Conservation (phyloP, 352 stramenopile genomes). For the Globisporangium alternatum region DNA sequence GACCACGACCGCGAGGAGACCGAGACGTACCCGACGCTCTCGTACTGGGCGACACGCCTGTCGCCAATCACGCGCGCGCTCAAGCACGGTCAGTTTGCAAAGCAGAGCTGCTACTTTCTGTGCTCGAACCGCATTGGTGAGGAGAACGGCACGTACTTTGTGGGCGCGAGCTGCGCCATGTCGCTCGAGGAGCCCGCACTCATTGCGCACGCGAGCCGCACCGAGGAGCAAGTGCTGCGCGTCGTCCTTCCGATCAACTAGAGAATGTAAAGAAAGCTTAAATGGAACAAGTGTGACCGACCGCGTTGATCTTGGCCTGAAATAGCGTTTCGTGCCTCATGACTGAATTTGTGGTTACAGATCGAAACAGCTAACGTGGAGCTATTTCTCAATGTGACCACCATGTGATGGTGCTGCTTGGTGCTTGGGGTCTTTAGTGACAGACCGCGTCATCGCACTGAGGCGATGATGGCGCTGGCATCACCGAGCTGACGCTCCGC, state of each 20-base stretch:
- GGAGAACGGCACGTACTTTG: slow-evolving; percentile 81
- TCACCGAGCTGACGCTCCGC: slow-evolving; percentile 1
- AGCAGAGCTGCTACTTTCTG: slow-evolving; percentile 65
- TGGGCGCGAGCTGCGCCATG: slow-evolving; percentile 72
- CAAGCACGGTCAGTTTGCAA: slow-evolving; percentile 28
- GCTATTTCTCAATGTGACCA: not conserved
- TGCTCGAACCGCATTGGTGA: slow-evolving; percentile 75
- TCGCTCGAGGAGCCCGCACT: slow-evolving; percentile 59
- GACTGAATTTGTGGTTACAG: not conserved
- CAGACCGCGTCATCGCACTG: slow-evolving; percentile 1
- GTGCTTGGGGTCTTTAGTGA: not conserved
- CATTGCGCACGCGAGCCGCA: slow-evolving; percentile 42
- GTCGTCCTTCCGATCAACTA: slow-evolving; percentile 40
- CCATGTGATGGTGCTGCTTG: slow-evolving; percentile 1
- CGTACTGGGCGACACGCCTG: slow-evolving; percentile 75
- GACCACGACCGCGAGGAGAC: slow-evolving; percentile 62
- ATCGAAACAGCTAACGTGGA: not conserved
- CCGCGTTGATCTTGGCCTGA: not conserved
- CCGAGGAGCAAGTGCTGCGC: slow-evolving; percentile 53
- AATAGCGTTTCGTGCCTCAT: not conserved
- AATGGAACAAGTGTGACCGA: no score
- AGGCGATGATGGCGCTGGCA: slow-evolving; percentile 3
- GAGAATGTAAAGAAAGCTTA: not conserved
- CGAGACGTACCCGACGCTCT: slow-evolving; percentile 44
- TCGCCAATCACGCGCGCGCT: slow-evolving; percentile 53